Evolutionary conservation across 1,284 basidiomycete species (phyloP).

Genomic region (Austropuccinia psidii): DNA sequence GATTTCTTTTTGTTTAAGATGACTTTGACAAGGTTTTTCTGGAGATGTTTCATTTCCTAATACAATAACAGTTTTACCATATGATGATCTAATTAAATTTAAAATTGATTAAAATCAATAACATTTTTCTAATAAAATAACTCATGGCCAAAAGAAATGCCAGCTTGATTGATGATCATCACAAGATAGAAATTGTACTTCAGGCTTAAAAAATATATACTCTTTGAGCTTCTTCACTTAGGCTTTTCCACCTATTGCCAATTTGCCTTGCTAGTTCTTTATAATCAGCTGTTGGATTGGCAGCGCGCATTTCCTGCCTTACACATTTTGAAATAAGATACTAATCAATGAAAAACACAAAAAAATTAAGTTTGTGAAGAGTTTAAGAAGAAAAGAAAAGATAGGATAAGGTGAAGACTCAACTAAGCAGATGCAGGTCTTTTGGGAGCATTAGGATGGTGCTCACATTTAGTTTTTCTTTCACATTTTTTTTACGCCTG

Average conservation of each 20-base stretch:
- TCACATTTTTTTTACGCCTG: not conserved
- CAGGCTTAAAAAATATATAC: too few species aligned
- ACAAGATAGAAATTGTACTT: too few species aligned
- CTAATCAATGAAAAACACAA: not conserved
- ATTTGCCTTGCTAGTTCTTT: constrained; percentile 65
- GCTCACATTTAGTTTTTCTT: not conserved
- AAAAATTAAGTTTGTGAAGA: too few species aligned
- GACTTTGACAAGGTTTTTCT: too few species aligned
- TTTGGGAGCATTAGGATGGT: not conserved
- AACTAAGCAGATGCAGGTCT: not conserved
- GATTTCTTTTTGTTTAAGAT: too few species aligned
- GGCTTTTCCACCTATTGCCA: constrained; percentile 63
- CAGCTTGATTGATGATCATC: too few species aligned
- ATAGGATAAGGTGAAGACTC: not conserved
- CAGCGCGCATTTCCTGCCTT: constrained; percentile 54
- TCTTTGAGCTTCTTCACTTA: constrained; percentile 63
- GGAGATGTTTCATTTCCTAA: too few species aligned
- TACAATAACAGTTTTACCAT: too few species aligned
- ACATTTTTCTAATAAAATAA: too few species aligned
- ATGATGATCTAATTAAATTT: too few species aligned
- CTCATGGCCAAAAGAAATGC: too few species aligned
- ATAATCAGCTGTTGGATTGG: constrained; percentile 61
- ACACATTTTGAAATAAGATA: constrained; percentile 2
- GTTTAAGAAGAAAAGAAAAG: not conserved
- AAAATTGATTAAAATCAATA: too few species aligned